phyloP scores from a whole-genome alignment of 2,329 filamentous ascomycete species.

The Fusarium palustre region DNA sequence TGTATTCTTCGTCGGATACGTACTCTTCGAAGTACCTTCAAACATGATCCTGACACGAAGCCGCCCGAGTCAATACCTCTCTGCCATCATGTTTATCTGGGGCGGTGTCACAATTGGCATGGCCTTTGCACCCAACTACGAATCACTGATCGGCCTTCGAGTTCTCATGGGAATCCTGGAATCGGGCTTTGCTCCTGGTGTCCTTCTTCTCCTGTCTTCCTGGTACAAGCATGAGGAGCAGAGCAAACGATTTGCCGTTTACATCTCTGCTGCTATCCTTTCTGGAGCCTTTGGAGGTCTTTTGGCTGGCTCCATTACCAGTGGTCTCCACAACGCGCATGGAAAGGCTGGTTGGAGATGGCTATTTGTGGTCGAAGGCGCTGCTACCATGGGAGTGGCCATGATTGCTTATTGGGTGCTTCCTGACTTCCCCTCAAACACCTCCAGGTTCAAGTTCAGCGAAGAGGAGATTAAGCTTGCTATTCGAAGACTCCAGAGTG shows the following conservation, averaged over 20 bases:
- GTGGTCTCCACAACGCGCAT: neutral
- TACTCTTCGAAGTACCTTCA: neutral
- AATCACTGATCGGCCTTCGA: neutral
- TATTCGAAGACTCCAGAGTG: neutral
- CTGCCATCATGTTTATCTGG: neutral
- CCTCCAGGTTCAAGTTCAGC: neutral
- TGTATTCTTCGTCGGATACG: slow-evolving; percentile 6
- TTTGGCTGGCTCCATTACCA: neutral
- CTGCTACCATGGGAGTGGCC: neutral
- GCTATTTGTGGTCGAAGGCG: neutral
- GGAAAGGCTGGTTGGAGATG: neutral
- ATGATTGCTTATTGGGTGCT: neutral
- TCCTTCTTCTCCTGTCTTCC: neutral
- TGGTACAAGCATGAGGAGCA: neutral
- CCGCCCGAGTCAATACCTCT: neutral
- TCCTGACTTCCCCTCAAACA: neutral
- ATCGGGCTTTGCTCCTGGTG: neutral
- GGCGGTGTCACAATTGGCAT: neutral
- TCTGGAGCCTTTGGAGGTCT: neutral
- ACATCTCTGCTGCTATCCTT: neutral
- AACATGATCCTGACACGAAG: slow-evolving; percentile 4
- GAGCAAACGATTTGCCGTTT: neutral
- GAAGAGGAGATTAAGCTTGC: neutral
- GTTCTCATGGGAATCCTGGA: neutral
- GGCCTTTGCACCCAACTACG: neutral